A percentile compares a stretch with the other conserved stretches of the same genome.
Conservation (phyloP, 371 early-diverging fungal species). For the Syncephalastrum contaminatum region DNA sequence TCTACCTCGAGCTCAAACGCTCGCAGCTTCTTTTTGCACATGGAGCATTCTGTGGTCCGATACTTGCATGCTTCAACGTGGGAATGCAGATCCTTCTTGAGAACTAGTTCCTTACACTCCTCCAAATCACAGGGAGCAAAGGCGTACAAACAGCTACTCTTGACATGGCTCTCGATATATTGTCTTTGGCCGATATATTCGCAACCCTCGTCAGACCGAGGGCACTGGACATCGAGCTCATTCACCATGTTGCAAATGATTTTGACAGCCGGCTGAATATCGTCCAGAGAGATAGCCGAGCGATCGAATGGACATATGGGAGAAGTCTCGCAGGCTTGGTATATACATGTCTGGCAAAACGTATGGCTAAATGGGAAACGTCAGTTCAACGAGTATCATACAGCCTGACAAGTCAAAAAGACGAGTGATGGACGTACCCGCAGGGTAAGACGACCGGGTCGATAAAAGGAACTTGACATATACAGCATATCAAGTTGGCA, state of each 20-base stretch:
- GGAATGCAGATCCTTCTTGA: slow-evolving; percentile 55
- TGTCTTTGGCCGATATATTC: slow-evolving; percentile 60
- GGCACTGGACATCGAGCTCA: slow-evolving; percentile 64
- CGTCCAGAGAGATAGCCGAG: slow-evolving; percentile 34
- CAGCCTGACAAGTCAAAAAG: background rate
- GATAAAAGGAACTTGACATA: slow-evolving; percentile 62
- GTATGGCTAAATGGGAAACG: slow-evolving; percentile 53
- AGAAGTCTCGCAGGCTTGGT: slow-evolving; percentile 51
- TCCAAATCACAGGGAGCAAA: slow-evolving; percentile 55
- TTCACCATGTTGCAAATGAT: slow-evolving; percentile 71
- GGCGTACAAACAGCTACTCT: slow-evolving; percentile 58
- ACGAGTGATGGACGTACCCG: slow-evolving; percentile 34
- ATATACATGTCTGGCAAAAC: slow-evolving; percentile 64
- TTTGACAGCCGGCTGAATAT: slow-evolving; percentile 58
- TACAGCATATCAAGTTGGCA: slow-evolving; percentile 59
- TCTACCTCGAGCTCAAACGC: slow-evolving; percentile 49
- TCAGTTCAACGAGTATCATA: background rate
- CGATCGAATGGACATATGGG: slow-evolving; percentile 70
- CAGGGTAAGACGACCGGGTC: slow-evolving; percentile 53
- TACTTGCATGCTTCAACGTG: slow-evolving; percentile 62
- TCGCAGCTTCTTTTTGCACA: slow-evolving; percentile 58
- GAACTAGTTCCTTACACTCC: slow-evolving; percentile 54
- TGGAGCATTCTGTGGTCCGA: slow-evolving; percentile 57
- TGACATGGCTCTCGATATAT: slow-evolving; percentile 54
- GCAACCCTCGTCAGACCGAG: slow-evolving; percentile 59